Evolutionary conservation across 768 basidiomycete genomes (phyloP), one percentile per base, ranked within the genome.

Genomic region (Sporobolomyces phaffii): DNA sequence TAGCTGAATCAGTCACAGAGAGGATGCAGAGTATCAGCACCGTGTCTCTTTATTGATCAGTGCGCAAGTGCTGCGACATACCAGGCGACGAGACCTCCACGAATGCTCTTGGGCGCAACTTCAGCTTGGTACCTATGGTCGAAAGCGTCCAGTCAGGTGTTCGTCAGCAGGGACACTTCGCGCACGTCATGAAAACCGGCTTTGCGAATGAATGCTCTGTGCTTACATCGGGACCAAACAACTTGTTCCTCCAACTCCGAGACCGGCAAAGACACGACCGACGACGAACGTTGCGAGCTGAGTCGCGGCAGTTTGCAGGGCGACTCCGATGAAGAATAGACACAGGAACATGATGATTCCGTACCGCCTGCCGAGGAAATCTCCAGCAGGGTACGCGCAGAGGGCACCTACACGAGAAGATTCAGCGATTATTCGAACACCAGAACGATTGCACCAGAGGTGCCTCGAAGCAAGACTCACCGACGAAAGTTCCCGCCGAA

Each of bases 401-500:
- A 58, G 56, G 2, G 56, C 56, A 58, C 56, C 43, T 54, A 14
- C 4, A 4, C 5, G 13, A 6, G 10, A 45, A 45, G 44, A n/a
- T n/a, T n/a, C n/a, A n/a, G n/a, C n/a, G n/a, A n/a, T n/a, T n/a
- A n/a, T n/a, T n/a, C n/a, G n/a, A n/a, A n/a, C n/a, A n/a, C n/a
- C n/a, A n/a, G n/a, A n/a, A n/a, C n/a, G n/a, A n/a, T n/a, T n/a
- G n/a, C n/a, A n/a, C n/a, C n/a, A n/a, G n/a, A n/a, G n/a, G n/a
- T n/a, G 52, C 11, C 33, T 24, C 44, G n/a, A 45, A 7, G 15
- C 44, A 45, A 10, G 18, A 24, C 7, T 20, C 15, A 54, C 75
- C 89, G 71, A 87, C 83, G 81, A 90, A 89, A 29, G 89, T 90
- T 62, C 89, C 89, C 14, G 87, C 88, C 11, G 88, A 90, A 47